These are phyloP conservation scores for Aspergillus bridgeri DNA, from an alignment of 495 filamentous ascomycete species.

Conservation along the genomic window DNA sequence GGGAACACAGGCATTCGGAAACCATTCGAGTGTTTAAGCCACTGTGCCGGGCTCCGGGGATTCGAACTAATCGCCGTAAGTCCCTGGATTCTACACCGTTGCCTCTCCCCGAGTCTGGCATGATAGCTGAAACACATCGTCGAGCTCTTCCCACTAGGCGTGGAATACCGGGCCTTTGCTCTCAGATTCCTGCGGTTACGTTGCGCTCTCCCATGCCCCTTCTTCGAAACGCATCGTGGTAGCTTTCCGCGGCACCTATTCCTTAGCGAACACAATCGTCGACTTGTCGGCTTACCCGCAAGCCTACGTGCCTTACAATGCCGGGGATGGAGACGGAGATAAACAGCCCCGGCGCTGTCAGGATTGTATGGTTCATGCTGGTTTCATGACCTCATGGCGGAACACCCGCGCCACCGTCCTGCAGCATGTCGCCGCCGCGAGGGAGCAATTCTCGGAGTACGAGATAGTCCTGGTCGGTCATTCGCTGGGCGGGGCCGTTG, in stretches of 20 bases:
- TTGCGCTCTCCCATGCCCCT: constrained; percentile 74
- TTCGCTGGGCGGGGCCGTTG: constrained; percentile 89
- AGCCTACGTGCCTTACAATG: constrained; percentile 83
- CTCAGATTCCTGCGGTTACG: constrained; percentile 90
- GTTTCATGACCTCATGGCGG: constrained; percentile 81
- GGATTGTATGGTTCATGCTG: constrained; percentile 88
- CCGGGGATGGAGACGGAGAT: constrained; percentile 34
- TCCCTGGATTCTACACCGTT: not conserved
- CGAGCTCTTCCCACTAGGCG: constrained; percentile 42
- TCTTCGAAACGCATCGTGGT: constrained; percentile 65
- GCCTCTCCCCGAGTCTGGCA: not conserved
- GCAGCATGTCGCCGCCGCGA: constrained; percentile 51
- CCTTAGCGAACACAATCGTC: constrained; percentile 80
- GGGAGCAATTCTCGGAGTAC: constrained; percentile 63
- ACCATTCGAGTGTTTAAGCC: constrained; percentile 82
- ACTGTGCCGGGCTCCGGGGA: constrained; percentile 73
- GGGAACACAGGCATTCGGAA: constrained; percentile 74
- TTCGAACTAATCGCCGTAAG: constrained; percentile 70
- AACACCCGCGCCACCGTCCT: constrained; percentile 64
- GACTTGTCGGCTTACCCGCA: constrained; percentile 87
- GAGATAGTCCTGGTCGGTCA: constrained; percentile 79
- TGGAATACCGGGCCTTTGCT: constrained; percentile 88
- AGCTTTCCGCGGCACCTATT: constrained; percentile 95
- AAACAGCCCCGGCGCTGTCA: constrained; percentile 48
- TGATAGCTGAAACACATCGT: constrained; percentile 3